Evolutionary conservation across 305 asterid species (phyloP).

Genomic region (Plantago coronopus): DNA sequence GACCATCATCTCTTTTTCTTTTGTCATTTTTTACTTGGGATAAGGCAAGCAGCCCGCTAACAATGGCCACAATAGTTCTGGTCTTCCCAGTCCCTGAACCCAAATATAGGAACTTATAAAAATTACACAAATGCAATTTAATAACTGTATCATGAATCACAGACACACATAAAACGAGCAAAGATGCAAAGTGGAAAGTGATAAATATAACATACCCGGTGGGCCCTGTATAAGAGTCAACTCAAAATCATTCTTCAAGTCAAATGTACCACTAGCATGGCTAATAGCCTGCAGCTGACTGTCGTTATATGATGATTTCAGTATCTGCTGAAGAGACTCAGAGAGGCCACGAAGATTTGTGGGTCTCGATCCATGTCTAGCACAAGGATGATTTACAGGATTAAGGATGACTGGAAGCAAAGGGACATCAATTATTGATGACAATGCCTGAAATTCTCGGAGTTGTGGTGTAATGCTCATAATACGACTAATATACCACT

Average conservation of each 20-base stretch:
- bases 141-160: neutral
- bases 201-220: slow-evolving; percentile 62
- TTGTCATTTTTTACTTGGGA: slow-evolving; percentile 50
- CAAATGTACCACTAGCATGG: slow-evolving; percentile 66
- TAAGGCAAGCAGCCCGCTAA: slow-evolving; percentile 76
- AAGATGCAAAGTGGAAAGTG: slow-evolving; percentile 4
- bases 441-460: slow-evolving; percentile 95
- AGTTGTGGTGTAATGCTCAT: slow-evolving; percentile 97
- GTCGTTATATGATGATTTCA: slow-evolving; percentile 65
- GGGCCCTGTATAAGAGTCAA: slow-evolving; percentile 98
- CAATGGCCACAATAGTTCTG: slow-evolving; percentile 83
- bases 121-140: slow-evolving; percentile 14
- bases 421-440: slow-evolving; percentile 84
- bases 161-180: slow-evolving; percentile 12
- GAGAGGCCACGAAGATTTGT: slow-evolving; percentile 55
- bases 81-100: slow-evolving; percentile 95
- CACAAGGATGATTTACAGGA: slow-evolving; percentile 52
- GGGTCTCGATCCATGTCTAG: slow-evolving; percentile 37
- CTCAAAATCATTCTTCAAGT: slow-evolving; percentile 55
- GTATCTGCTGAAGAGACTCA: slow-evolving; percentile 61
- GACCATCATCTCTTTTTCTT: slow-evolving; percentile 40
- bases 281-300: slow-evolving; percentile 90
- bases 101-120: slow-evolving; percentile 23
- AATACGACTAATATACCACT: slow-evolving; percentile 80
- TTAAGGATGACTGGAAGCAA: slow-evolving; percentile 80